Conservation (phyloP, 805 yeast genomes). For the Suhomyces vadensis region DNA sequence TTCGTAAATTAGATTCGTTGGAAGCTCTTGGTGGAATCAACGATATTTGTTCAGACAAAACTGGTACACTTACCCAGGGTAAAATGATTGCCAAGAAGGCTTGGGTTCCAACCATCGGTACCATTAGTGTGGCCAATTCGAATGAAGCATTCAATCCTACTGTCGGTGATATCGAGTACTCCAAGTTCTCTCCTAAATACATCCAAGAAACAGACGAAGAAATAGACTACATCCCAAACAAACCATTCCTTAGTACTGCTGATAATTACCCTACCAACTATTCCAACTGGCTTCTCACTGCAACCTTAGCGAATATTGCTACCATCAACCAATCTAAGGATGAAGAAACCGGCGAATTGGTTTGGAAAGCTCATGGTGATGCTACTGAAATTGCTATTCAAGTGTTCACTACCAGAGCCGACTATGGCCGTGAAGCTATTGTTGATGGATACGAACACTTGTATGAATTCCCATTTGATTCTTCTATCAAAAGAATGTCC, state of each 20-base stretch:
- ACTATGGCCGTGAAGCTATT: conserved; percentile 46
- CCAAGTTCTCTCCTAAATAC: conserved; percentile 36
- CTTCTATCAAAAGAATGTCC: conserved; percentile 72
- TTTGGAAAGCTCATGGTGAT: conserved; percentile 83
- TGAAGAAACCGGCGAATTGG: conserved; percentile 40
- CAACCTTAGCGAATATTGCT: conserved; percentile 82
- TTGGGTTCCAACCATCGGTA: conserved; percentile 68
- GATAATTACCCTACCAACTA: conserved; percentile 29
- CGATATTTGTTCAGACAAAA: conserved; percentile 80
- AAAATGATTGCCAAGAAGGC: conserved; percentile 71
- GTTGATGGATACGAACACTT: conserved; percentile 42
- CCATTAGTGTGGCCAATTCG: conserved; percentile 53
- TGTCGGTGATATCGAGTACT: conserved; percentile 48
- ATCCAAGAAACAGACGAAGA: conserved; percentile 39
- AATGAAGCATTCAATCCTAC: conserved; percentile 66
- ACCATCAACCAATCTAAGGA: conserved; percentile 51
- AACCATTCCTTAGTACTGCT: conserved; percentile 17
- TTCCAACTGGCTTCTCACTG: conserved; percentile 57
- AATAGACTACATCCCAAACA: conserved; percentile 26
- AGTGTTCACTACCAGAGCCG: conserved; percentile 66
- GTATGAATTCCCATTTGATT: conserved; percentile 74
- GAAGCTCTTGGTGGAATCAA: conserved; percentile 80
- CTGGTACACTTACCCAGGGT: conserved; percentile 81
- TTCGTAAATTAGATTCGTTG: conserved; percentile 72
- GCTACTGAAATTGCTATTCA: conserved; percentile 90